Evolutionary conservation across 495 filamentous ascomycete species (phyloP), one percentile per base, ranked within the genome.

Genomic region (Xylaria bambusicola): DNA sequence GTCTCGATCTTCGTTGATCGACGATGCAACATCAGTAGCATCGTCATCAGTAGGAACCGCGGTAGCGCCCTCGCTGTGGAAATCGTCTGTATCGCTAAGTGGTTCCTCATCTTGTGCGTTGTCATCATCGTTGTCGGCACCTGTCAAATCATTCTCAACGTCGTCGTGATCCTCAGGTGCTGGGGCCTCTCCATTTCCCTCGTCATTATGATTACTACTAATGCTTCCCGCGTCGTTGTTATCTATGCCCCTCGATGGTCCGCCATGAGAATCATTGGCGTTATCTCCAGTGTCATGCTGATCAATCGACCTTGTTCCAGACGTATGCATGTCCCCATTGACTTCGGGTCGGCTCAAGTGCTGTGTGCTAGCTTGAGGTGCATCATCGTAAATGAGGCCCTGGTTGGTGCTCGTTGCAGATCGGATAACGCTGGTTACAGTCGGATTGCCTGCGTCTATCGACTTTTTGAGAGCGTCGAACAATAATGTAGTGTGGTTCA

Each of bases 321-420:
- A 26, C 15, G 40, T 24, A 26, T 56, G n/a, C 41, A 6, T 36
- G 6, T 47, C 29, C 20, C 26, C 27, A 23, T 47, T 56, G 24
- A 10, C 20, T 47, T 56, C 41, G 4, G 21, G 18, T 2, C n/a
- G 41, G 7, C 31, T 17, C 21, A 18, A 21, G 27, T 18, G 31
- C 6, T 40, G 31, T 7, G 44, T 29, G 8, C 10, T 48, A 21
- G 24, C n/a, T 27, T 61, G 62, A 20, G 57, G 27, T 49, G 65
- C 68, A 17, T 68, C 68, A n/a, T 71, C 66, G 35, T 68, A 66
- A 48, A 26, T 64, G 20, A 66, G 61, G 23, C 21, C 62, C 45
- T 68, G 63, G 17, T 60, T 55, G 42, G 61, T 64, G 55, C 26
- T 68, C n/a, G 65, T 65, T 13, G 56, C 66, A 18, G 56, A 17